Base-by-base conservation (phyloP, 176 grass and related monocot species). In the Aegilops tauschii region DNA sequence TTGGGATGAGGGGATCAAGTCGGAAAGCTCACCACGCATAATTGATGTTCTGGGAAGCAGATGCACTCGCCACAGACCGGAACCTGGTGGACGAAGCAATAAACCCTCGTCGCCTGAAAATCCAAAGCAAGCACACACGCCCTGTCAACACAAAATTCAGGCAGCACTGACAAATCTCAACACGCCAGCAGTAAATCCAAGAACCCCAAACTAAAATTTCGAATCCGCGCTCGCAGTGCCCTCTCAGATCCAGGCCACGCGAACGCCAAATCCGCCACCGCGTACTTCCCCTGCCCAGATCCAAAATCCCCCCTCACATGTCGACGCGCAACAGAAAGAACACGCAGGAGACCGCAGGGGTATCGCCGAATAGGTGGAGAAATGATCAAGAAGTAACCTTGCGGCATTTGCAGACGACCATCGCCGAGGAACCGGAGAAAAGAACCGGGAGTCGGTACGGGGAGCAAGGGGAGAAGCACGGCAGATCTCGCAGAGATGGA, bases 321-420 rank as follows among this genome's bases (percentile, higher is more conserved):
- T 54, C 34, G 1, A 6, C 5, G 16, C 74, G 4, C 17, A 71
- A 54, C 78, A 20, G 25, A 45, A 40, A 83, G 34, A 20, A 73
- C 28, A 31, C 76, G 16, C 27, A 40, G n/a, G 35, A 47, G 50
- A 84, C 69, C 12, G 6, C 54, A 40, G 65, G 14, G 61, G 20
- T 18, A 47, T 65, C 73, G 71, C 39, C 12, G 36, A 82, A 89
- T 78, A 52, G 45, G 42, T 47, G 25, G 59, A 44, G 59, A 44
- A 25, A 14, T 23, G 31, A 18, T 5, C 45, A 85, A 29, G 54
- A 18, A 54, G 17, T 68, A 89, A 99, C 97, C 97, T 99, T 99
- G 92, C 94, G 97, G 88, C 97, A 99, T 93, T 93, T 99, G 90
- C 97, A 99, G 65, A 99, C 97, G 87, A 99, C 97, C 97, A 99